Evolutionary conservation across 2,329 filamentous ascomycete genomes (phyloP).

Genomic region (Penicillium sp.): DNA sequence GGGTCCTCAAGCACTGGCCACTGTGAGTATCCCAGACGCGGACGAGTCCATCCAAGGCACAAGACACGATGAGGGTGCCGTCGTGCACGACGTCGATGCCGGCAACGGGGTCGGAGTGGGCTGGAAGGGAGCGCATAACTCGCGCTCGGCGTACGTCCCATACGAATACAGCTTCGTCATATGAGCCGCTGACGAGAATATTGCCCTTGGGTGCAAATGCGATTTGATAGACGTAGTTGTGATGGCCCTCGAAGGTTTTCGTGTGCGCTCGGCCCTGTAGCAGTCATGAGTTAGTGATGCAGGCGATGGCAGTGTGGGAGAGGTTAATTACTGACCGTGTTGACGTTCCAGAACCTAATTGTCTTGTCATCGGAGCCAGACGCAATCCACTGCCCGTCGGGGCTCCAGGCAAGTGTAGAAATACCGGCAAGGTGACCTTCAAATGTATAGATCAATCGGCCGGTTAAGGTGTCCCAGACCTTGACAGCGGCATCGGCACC

Average conservation of each 20-base stretch:
- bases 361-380: slow-evolving; percentile 95
- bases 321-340: slow-evolving; percentile 43
- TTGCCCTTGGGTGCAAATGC: slow-evolving; percentile 98
- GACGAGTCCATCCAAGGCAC: slow-evolving; percentile 86
- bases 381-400: slow-evolving; percentile 82
- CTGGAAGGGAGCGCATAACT: slow-evolving; percentile 86
- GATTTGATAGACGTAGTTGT: slow-evolving; percentile 93
- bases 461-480: slow-evolving; percentile 81
- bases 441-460: slow-evolving; percentile 80
- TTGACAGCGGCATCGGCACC: slow-evolving; percentile 87
- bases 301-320: neutral
- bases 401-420: slow-evolving; percentile 90
- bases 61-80: slow-evolving; percentile 88
- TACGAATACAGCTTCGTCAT: slow-evolving; percentile 94
- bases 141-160: slow-evolving; percentile 92
- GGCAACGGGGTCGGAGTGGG: slow-evolving; percentile 91
- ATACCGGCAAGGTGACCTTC: slow-evolving; percentile 93
- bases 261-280: slow-evolving; percentile 57
- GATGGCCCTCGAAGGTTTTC: slow-evolving; percentile 74
- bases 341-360: slow-evolving; percentile 84
- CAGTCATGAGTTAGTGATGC: neutral
- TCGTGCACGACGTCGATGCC: slow-evolving; percentile 93
- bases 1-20: slow-evolving; percentile 89
- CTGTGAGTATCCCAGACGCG: slow-evolving; percentile 96
- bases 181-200: slow-evolving; percentile 91